Evolutionary conservation across 352 stramenopile genomes (phyloP).

Genomic region (Phytophthora chlamydospora): DNA sequence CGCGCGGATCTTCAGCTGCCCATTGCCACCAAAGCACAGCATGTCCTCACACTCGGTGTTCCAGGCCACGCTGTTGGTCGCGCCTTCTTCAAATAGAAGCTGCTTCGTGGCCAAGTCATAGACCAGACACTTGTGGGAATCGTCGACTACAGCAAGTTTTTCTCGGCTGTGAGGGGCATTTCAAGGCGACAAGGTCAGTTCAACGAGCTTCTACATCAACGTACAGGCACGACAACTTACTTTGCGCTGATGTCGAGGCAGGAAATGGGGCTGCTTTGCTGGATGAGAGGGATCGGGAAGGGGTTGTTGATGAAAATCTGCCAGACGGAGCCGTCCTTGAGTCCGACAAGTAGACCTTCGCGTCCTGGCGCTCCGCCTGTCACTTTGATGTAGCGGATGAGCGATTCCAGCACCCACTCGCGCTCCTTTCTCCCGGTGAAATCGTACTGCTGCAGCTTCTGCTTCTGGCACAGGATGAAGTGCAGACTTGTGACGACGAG

Average conservation of each 20-base stretch:
- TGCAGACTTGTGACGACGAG: constrained; percentile 91
- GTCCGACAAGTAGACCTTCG: constrained; percentile 91
- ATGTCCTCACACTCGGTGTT: constrained; percentile 96
- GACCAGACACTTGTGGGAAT: constrained; percentile 88
- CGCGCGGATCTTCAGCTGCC: constrained; percentile 92
- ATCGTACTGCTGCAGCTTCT: constrained; percentile 93
- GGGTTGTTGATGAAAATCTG: constrained; percentile 96
- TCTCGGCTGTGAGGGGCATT: constrained; percentile 51
- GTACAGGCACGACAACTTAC: constrained; percentile 34
- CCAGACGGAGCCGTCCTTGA: constrained; percentile 92
- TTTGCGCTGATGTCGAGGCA: constrained; percentile 91
- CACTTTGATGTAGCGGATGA: constrained; percentile 93
- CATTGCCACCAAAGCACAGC: constrained; percentile 92
- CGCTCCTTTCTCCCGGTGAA: constrained; percentile 89
- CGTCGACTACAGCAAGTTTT: constrained; percentile 93
- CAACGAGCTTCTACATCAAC: too few species aligned
- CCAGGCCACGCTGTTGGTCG: constrained; percentile 92
- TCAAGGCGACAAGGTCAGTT: constrained; percentile 4
- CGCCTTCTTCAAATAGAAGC: constrained; percentile 86
- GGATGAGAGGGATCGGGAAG: constrained; percentile 93
- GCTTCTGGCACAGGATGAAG: constrained; percentile 93
- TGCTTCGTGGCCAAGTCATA: constrained; percentile 93
- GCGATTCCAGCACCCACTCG: constrained; percentile 87
- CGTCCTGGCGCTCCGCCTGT: constrained; percentile 87
- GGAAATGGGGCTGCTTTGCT: constrained; percentile 85